Evolutionary conservation across 805 yeast genomes (phyloP).

Genomic region (Saccharomycopsis babjevae): DNA sequence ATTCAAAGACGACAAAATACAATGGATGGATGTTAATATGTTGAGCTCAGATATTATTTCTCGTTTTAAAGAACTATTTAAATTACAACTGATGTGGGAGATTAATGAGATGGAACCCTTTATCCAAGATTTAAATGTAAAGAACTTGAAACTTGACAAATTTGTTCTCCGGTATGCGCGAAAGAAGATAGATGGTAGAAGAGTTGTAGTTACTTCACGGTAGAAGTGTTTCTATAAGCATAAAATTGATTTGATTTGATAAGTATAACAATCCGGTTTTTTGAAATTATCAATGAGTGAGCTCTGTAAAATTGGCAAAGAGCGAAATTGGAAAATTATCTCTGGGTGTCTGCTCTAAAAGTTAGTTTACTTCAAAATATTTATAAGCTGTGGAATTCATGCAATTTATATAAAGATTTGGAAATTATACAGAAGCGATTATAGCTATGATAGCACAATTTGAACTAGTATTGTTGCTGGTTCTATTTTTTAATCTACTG

Average conservation of each 20-base stretch:
- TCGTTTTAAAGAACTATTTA: slow-evolving; percentile 45
- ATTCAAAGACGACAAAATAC: slow-evolving; percentile 29
- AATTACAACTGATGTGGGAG: slow-evolving; percentile 48
- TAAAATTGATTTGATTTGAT: too few relatives aligned
- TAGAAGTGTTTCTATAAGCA: slow-evolving; percentile 2
- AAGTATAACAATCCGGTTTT: too few relatives aligned
- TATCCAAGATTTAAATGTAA: slow-evolving; percentile 42
- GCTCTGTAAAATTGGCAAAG: too few relatives aligned
- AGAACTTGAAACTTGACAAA: slow-evolving; percentile 43
- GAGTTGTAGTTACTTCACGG: slow-evolving; percentile 27
- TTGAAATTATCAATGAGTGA: too few relatives aligned
- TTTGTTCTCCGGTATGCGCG: slow-evolving; percentile 56
- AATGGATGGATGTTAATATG: slow-evolving; percentile 38
- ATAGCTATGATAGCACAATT: too few relatives aligned
- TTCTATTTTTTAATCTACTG: too few relatives aligned
- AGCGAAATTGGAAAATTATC: not conserved
- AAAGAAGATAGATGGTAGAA: slow-evolving; percentile 38
- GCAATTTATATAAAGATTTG: too few relatives aligned
- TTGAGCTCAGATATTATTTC: slow-evolving; percentile 40
- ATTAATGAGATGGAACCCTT: slow-evolving; percentile 55
- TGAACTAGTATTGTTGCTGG: too few relatives aligned
- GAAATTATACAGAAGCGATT: too few relatives aligned
- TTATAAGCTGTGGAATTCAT: too few relatives aligned
- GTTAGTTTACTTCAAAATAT: too few relatives aligned
- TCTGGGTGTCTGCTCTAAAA: not conserved